These are phyloP conservation scores for Pholiota adiposa DNA, from an alignment of 1,284 basidiomycete species.

Conservation along the genomic window DNA sequence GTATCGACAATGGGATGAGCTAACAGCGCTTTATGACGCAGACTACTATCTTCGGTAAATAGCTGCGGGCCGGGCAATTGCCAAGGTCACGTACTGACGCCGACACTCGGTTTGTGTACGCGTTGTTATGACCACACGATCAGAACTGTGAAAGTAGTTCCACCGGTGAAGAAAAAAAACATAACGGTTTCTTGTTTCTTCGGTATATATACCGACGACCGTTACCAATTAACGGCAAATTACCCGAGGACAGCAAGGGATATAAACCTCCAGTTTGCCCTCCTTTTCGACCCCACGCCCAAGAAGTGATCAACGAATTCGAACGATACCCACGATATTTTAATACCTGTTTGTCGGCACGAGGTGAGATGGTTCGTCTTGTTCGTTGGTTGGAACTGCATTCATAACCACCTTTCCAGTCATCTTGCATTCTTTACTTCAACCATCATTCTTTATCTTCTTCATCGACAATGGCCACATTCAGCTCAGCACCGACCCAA, in stretches of 20 bases:
- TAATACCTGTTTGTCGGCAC: background rate
- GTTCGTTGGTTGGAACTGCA: background rate
- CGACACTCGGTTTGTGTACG: background rate
- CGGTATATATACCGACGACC: background rate
- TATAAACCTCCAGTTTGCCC: background rate
- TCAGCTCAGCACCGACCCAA: conserved; percentile 1
- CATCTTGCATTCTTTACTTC: background rate
- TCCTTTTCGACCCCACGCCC: background rate
- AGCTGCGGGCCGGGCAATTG: background rate
- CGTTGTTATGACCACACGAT: conserved; percentile 1
- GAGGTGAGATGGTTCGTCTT: background rate
- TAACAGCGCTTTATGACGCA: background rate
- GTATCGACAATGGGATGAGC: too few relatives aligned
- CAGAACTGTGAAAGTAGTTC: background rate
- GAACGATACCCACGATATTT: conserved; percentile 1
- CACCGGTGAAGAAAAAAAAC: background rate
- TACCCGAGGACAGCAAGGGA: background rate
- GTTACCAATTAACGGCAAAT: background rate
- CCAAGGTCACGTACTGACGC: background rate
- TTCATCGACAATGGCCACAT: conserved; percentile 11
- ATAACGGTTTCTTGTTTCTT: background rate
- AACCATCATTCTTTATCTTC: background rate
- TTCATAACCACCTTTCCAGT: background rate
- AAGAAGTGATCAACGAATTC: conserved; percentile 1
- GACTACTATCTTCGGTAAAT: background rate